Conservation (phyloP, 768 basidiomycete genomes). For the Saitozyma podzolica region DNA sequence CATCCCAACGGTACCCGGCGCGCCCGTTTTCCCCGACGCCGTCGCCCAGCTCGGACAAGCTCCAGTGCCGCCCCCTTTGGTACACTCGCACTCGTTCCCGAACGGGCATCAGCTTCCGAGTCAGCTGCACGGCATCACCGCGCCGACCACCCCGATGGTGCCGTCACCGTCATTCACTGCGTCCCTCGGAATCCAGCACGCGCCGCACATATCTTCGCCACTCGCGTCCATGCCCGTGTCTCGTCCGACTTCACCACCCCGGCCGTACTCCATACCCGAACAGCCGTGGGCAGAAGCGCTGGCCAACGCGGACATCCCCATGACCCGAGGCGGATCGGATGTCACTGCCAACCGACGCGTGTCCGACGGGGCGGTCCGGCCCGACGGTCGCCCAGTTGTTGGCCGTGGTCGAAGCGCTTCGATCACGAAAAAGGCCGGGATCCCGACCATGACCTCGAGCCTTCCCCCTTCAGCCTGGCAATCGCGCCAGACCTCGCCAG, state of each 20-base stretch:
- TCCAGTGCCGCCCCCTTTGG: conserved; percentile 39
- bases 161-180: conserved; percentile 31
- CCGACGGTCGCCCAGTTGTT: conserved; percentile 22
- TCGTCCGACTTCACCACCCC: conserved; percentile 37
- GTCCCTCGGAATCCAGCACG: conserved; percentile 33
- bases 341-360: background rate
- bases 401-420: conserved; percentile 38
- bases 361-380: conserved; percentile 10
- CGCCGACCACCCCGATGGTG: conserved; percentile 33
- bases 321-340: conserved; percentile 10
- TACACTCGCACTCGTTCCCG: conserved; percentile 53
- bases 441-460: conserved; percentile 32
- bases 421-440: conserved; percentile 25
- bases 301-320: conserved; percentile 10
- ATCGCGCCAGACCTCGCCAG: conserved; percentile 30
- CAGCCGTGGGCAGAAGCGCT: conserved; percentile 20
- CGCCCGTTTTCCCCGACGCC: background rate
- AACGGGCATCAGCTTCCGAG: conserved; percentile 47
- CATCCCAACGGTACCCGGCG: background rate
- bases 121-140: conserved; percentile 29
- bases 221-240: conserved; percentile 44
- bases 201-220: conserved; percentile 45
- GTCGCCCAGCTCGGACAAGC: background rate
- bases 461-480: conserved; percentile 38
- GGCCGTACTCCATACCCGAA: conserved; percentile 29